Evolutionary conservation across 2,329 filamentous ascomycete species (phyloP).

Genomic region (Botrytis squamosa): DNA sequence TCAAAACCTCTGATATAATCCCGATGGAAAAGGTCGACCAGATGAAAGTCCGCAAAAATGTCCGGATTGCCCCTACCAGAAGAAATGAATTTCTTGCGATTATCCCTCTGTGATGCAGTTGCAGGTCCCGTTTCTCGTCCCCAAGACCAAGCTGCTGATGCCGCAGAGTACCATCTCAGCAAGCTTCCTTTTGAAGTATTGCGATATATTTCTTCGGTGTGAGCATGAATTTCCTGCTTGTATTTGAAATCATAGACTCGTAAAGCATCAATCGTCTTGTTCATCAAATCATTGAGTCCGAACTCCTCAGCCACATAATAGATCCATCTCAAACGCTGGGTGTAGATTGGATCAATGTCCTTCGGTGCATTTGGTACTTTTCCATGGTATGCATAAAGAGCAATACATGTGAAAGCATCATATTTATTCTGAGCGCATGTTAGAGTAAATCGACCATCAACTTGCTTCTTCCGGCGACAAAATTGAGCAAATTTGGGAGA

Average conservation of each 20-base stretch:
- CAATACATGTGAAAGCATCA: conserved; percentile 10
- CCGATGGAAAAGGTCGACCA: background rate
- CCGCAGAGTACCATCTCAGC: conserved; percentile 14
- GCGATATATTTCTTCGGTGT: conserved; percentile 4
- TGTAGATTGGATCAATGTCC: background rate
- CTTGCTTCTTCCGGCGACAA: background rate
- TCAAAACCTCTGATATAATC: conserved; percentile 11
- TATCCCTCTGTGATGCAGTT: conserved; percentile 9
- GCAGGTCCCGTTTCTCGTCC: conserved; percentile 14
- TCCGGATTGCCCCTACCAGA: background rate
- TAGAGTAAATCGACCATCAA: conserved; percentile 8
- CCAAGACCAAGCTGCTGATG: conserved; percentile 17
- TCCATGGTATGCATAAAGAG: conserved; percentile 14
- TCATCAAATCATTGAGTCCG: conserved; percentile 8
- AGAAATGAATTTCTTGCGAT: conserved; percentile 10
- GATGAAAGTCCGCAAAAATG: conserved; percentile 1
- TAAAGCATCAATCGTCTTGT: conserved; percentile 10
- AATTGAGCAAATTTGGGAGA: conserved; percentile 9
- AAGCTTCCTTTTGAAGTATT: conserved; percentile 12
- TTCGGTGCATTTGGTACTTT: conserved; percentile 1
- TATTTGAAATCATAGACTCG: background rate
- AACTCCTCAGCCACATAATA: conserved; percentile 14
- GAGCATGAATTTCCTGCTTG: background rate
- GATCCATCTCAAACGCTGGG: background rate
- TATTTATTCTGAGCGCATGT: conserved; percentile 1